phyloP scores from a whole-genome alignment of 2,329 filamentous ascomycete genomes.

The Hymenoscyphus occultus region DNA sequence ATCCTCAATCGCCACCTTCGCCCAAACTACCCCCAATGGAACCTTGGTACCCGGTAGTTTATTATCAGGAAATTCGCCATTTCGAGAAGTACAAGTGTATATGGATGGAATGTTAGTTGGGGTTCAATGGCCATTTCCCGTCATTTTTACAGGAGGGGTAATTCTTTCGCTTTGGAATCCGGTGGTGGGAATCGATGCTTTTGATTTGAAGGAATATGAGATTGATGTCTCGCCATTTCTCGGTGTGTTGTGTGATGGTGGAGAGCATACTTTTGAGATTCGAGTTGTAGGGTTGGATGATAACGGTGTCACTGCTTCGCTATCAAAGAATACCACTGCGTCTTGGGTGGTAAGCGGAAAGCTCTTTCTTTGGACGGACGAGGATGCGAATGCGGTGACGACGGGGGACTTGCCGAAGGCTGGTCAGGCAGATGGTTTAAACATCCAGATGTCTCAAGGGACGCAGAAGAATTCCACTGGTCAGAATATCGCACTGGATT shows the following conservation, averaged over 20 bases:
- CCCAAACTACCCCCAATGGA: constrained; percentile 32
- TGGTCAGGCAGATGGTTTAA: constrained; percentile 36
- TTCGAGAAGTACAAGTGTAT: constrained; percentile 72
- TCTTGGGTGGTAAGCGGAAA: constrained; percentile 75
- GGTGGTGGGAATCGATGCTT: constrained; percentile 73
- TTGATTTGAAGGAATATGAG: constrained; percentile 75
- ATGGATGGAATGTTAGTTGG: constrained; percentile 73
- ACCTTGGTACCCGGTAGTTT: not conserved
- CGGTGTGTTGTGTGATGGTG: constrained; percentile 63
- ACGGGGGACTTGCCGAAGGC: constrained; percentile 43
- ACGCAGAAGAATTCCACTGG: constrained; percentile 45
- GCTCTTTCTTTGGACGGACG: constrained; percentile 68
- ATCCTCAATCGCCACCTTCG: constrained; percentile 56
- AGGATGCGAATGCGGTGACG: constrained; percentile 44
- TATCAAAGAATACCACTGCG: constrained; percentile 53
- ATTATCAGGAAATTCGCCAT: constrained; percentile 50
- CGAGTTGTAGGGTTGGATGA: constrained; percentile 63
- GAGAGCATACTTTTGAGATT: constrained; percentile 64
- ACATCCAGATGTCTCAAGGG: constrained; percentile 47
- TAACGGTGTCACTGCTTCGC: constrained; percentile 18
- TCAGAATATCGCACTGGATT: constrained; percentile 55
- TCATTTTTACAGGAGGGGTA: constrained; percentile 81
- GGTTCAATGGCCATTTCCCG: constrained; percentile 76
- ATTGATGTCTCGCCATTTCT: constrained; percentile 80
- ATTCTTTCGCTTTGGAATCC: constrained; percentile 75